Percentiles rank a stretch among this genome's conserved stretches.
phyloP scores from a whole-genome alignment of 345 rosid genomes.

The Raphanus raphanistrum region DNA sequence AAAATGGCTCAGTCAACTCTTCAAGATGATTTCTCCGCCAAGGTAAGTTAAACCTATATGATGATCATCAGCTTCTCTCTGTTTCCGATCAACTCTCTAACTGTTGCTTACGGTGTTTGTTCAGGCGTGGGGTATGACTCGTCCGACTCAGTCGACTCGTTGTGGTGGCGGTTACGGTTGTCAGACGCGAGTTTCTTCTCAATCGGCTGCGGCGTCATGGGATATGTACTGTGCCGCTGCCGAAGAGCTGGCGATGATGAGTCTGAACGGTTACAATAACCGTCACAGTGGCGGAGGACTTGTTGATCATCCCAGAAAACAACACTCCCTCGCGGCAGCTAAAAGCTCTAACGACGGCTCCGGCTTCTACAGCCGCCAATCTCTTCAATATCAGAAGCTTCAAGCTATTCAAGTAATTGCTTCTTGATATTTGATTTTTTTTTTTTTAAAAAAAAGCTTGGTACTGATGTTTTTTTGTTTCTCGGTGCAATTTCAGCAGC shows the following conservation, averaged over 20 bases:
- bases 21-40: slow-evolving; percentile 39
- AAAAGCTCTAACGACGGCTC: slow-evolving; percentile 30
- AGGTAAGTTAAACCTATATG: slow-evolving; percentile 36
- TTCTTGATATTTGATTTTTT: neutral
- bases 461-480: neutral
- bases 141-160: slow-evolving; percentile 37
- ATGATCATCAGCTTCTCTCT: neutral
- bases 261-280: slow-evolving; percentile 28
- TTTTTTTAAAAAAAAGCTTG: neutral
- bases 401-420: slow-evolving; percentile 56
- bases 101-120: neutral
- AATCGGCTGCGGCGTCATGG: slow-evolving; percentile 47
- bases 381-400: slow-evolving; percentile 53
- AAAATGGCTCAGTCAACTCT: slow-evolving; percentile 52
- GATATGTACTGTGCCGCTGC: slow-evolving; percentile 62
- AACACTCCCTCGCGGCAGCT: slow-evolving; percentile 37
- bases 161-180: slow-evolving; percentile 47
- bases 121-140: slow-evolving; percentile 45
- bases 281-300: slow-evolving; percentile 31
- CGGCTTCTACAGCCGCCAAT: slow-evolving; percentile 36
- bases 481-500: slow-evolving; percentile 49
- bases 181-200: slow-evolving; percentile 35
- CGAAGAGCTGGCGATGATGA: slow-evolving; percentile 55
- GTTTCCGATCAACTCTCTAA: neutral
- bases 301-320: slow-evolving; percentile 23